Percentiles rank a stretch among this genome's conserved stretches.
Conservation (phyloP, 352 stramenopile genomes). For the Phytophthora podocarpi region DNA sequence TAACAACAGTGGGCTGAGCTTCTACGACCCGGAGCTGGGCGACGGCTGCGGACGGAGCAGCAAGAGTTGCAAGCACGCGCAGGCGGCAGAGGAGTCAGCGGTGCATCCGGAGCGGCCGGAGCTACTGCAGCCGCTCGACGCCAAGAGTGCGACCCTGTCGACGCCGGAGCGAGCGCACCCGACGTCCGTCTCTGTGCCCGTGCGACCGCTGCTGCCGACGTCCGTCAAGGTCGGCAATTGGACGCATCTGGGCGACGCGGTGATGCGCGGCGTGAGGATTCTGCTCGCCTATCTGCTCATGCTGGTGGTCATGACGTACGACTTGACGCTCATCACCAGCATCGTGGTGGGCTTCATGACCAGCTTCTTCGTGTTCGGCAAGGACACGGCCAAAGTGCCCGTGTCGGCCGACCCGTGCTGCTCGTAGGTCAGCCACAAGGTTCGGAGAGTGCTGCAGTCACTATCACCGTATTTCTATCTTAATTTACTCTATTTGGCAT, state of each 20-base stretch:
- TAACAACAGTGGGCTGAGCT: neutral
- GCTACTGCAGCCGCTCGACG: slow-evolving; percentile 9
- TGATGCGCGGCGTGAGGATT: slow-evolving; percentile 68
- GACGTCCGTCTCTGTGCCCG: slow-evolving; percentile 4
- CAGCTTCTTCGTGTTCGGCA: slow-evolving; percentile 72
- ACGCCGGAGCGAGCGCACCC: slow-evolving; percentile 4
- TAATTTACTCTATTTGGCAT: slow-evolving; percentile 24
- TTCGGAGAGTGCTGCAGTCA: no score
- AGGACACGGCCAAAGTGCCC: slow-evolving; percentile 72
- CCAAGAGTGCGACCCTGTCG: slow-evolving; percentile 23
- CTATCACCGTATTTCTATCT: neutral
- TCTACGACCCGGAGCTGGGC: slow-evolving; percentile 42
- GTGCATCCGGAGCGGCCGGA: slow-evolving; percentile 26
- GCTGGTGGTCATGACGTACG: slow-evolving; percentile 84
- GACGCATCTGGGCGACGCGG: slow-evolving; percentile 60
- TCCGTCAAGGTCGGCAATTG: slow-evolving; percentile 56
- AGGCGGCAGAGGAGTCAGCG: slow-evolving; percentile 20
- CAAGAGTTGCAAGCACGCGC: slow-evolving; percentile 7
- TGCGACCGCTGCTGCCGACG: neutral
- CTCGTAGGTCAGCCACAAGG: slow-evolving; percentile 47
- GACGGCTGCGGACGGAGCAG: neutral
- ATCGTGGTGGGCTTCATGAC: slow-evolving; percentile 71
- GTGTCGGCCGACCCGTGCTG: slow-evolving; percentile 75
- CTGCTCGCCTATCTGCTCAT: slow-evolving; percentile 82
- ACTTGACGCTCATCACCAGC: slow-evolving; percentile 61